Percentiles rank a stretch among this genome's conserved stretches.
phyloP scores from a whole-genome alignment of 2,329 filamentous ascomycete genomes.

The Cadophora luteo-olivacea region DNA sequence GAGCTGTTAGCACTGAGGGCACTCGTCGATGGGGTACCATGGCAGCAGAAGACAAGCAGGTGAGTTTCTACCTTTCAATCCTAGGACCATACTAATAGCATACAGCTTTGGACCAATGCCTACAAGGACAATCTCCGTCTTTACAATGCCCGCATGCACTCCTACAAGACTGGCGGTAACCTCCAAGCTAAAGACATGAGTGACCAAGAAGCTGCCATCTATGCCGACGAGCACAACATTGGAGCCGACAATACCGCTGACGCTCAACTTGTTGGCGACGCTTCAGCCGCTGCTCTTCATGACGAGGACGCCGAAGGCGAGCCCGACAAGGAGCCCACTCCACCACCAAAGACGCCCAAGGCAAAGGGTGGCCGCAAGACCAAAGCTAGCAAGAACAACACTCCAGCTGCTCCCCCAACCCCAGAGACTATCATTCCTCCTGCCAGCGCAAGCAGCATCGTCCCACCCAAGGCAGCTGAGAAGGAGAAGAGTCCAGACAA shows the following conservation, averaged over 20 bases:
- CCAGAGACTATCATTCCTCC: constrained; percentile 34
- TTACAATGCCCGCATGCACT: constrained; percentile 70
- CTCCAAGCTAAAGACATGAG: constrained; percentile 63
- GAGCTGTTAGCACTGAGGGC: constrained; percentile 86
- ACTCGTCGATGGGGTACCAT: constrained; percentile 86
- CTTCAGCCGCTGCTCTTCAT: constrained; percentile 44
- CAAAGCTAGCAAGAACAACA: constrained; percentile 36
- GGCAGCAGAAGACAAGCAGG: constrained; percentile 72
- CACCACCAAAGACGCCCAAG: constrained; percentile 63
- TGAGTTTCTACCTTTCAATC: constrained; percentile 40
- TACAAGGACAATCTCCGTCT: constrained; percentile 72
- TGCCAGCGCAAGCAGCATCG: constrained; percentile 32
- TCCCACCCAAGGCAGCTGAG: constrained; percentile 36
- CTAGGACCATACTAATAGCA: constrained; percentile 22
- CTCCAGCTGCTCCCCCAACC: constrained; percentile 46
- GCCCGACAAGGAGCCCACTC: constrained; percentile 52
- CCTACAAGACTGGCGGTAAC: constrained; percentile 65
- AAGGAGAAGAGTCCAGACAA: constrained; percentile 59
- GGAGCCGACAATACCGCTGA: constrained; percentile 52
- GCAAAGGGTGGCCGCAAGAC: constrained; percentile 50
- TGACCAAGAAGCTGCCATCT: constrained; percentile 64
- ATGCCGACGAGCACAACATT: constrained; percentile 65
- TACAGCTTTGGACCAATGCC: constrained; percentile 63
- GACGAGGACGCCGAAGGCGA: constrained; percentile 48
- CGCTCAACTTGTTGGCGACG: constrained; percentile 57